Evolutionary conservation across 768 basidiomycete genomes (phyloP).

Genomic region (Mycena vitilis): DNA sequence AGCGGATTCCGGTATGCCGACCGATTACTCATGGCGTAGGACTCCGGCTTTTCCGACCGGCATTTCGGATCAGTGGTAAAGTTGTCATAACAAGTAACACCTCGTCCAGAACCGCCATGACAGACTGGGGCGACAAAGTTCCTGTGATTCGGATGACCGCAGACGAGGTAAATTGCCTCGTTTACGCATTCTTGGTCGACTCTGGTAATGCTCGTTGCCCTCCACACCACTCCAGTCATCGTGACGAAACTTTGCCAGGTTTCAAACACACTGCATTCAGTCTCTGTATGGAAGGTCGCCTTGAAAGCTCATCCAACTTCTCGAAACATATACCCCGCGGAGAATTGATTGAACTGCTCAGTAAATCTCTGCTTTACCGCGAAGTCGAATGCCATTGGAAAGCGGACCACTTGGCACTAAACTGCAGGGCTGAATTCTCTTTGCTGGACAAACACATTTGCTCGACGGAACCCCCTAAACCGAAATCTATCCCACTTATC

Average conservation of each 20-base stretch:
- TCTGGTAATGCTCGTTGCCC: conserved; percentile 63
- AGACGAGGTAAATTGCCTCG: conserved; percentile 87
- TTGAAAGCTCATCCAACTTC: conserved; percentile 76
- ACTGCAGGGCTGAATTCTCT: conserved; percentile 79
- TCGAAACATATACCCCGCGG: conserved; percentile 84
- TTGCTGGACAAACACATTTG: conserved; percentile 83
- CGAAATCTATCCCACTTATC: conserved; percentile 33
- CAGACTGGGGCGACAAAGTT: conserved; percentile 23
- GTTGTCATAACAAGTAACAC: conserved; percentile 3
- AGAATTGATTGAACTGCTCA: conserved; percentile 82
- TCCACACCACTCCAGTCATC: neutral
- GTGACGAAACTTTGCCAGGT: conserved; percentile 55
- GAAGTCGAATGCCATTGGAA: conserved; percentile 90
- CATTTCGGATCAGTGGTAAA: conserved; percentile 14
- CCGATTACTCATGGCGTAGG: neutral
- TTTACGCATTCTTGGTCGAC: conserved; percentile 86
- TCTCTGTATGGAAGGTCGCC: conserved; percentile 77
- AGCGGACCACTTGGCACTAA: conserved; percentile 65
- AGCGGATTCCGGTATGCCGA: neutral
- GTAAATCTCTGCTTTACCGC: conserved; percentile 82
- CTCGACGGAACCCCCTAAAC: conserved; percentile 58
- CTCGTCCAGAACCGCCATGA: conserved; percentile 18
- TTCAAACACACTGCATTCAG: conserved; percentile 86
- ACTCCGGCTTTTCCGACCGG: neutral
- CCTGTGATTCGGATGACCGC: conserved; percentile 74